phyloP scores from a whole-genome alignment of 257 asterid species.

The Eustoma russellianum region DNA sequence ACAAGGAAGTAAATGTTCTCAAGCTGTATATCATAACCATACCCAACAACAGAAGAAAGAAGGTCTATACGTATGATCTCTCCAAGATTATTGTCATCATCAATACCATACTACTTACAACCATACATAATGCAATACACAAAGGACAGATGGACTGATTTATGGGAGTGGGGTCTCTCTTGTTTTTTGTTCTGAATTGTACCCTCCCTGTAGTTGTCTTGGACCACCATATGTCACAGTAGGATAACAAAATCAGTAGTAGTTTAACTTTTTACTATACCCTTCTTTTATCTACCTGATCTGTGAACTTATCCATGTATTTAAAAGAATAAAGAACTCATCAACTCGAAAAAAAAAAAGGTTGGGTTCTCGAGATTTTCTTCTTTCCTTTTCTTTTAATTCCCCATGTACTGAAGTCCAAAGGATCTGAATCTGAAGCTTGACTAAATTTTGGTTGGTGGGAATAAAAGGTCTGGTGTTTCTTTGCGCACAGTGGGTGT shows the following conservation, averaged over 20 bases:
- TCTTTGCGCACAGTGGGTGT: no score
- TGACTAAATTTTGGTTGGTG: not conserved
- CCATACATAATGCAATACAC: constrained; percentile 62
- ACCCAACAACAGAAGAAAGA: constrained; percentile 44
- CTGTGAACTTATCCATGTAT: not conserved
- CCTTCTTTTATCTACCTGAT: constrained; percentile 3
- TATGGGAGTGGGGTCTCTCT: constrained; percentile 53
- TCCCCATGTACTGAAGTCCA: constrained; percentile 1
- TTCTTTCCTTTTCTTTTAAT: no score
- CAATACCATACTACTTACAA: constrained; percentile 45
- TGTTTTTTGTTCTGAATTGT: constrained; percentile 26
- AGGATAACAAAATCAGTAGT: constrained; percentile 39
- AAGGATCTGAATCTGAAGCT: not conserved
- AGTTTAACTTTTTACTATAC: constrained; percentile 21
- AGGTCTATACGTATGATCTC: constrained; percentile 46
- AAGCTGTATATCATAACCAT: constrained; percentile 65
- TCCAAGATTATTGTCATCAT: constrained; percentile 57
- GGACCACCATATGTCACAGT: constrained; percentile 50
- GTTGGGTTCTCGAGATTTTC: constrained; percentile 4
- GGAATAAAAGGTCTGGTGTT: constrained; percentile 13
- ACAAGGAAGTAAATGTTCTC: constrained; percentile 33
- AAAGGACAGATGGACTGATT: constrained; percentile 66
- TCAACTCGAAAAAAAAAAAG: not conserved
- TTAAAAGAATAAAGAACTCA: not conserved
- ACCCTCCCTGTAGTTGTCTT: constrained; percentile 45